Evolutionary conservation across 2,329 filamentous ascomycete species (phyloP).

Genomic region (Trichoderma cornu-damae): DNA sequence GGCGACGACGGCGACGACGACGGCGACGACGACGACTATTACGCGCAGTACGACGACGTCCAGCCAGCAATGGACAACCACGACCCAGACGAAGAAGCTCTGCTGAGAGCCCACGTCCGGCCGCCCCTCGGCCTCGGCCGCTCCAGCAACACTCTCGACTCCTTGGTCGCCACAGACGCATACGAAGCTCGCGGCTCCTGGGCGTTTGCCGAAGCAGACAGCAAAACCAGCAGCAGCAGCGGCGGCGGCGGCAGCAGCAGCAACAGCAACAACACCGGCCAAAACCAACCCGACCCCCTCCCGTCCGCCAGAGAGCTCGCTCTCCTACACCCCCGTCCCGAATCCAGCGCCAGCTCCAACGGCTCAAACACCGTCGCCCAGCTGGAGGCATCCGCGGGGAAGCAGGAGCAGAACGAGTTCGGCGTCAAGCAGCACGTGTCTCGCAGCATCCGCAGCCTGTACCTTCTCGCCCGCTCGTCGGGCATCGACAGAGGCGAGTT

Average conservation of each 20-base stretch:
- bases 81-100: conserved; percentile 66
- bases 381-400: conserved; percentile 52
- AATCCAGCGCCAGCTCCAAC: conserved; percentile 54
- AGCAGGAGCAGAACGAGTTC: conserved; percentile 60
- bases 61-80: conserved; percentile 77
- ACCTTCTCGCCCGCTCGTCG: conserved; percentile 61
- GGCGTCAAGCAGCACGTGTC: conserved; percentile 75
- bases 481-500: conserved; percentile 74
- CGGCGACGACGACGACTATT: conserved; percentile 64
- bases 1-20: no score
- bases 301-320: conserved; percentile 35
- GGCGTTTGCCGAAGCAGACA: conserved; percentile 40
- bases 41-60: conserved; percentile 68
- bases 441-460: conserved; percentile 71
- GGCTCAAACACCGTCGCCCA: conserved; percentile 56
- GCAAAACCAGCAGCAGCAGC: conserved; percentile 27
- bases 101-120: conserved; percentile 28
- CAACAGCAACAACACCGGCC: conserved; percentile 27
- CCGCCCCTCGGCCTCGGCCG: conserved; percentile 31
- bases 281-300: background rate
- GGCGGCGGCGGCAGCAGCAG: conserved; percentile 23
- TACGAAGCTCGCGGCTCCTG: conserved; percentile 34
- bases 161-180: conserved; percentile 26
- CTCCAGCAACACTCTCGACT: conserved; percentile 16
- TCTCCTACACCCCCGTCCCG: conserved; percentile 50